Evolutionary conservation across 768 basidiomycete genomes (phyloP).

Genomic region (Phylloporus sp.): DNA sequence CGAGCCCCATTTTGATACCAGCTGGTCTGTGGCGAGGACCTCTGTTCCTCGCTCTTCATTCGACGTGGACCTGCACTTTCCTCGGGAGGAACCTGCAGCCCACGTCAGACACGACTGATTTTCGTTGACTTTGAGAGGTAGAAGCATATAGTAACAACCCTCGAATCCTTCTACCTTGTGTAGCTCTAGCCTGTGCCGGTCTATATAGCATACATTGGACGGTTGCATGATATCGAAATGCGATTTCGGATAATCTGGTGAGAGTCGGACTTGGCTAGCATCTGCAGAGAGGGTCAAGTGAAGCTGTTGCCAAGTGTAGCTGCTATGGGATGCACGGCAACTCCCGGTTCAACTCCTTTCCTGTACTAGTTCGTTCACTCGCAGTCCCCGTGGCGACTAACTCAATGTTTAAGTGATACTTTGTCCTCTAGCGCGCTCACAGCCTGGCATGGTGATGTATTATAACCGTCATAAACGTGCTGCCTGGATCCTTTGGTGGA

Average conservation of each 20-base stretch:
- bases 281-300: too few species aligned
- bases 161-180: constrained; percentile 5
- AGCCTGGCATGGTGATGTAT: constrained; percentile 18
- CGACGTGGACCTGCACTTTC: constrained; percentile 1
- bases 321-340: constrained; percentile 4
- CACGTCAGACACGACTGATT: background rate
- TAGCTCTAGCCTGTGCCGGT: constrained; percentile 15
- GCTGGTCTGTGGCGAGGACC: constrained; percentile 1
- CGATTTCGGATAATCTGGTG: too few species aligned
- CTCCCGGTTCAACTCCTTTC: too few species aligned
- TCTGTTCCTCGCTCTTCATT: too few species aligned
- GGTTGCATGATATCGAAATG: too few species aligned
- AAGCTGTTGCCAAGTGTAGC: too few species aligned
- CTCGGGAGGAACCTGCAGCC: background rate
- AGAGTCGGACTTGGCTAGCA: too few species aligned
- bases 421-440: background rate
- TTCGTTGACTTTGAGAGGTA: too few species aligned
- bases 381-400: background rate
- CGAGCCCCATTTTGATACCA: constrained; percentile 24
- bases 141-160: too few species aligned
- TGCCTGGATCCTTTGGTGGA: constrained; percentile 1
- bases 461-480: constrained; percentile 4
- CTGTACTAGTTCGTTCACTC: too few species aligned
- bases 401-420: background rate
- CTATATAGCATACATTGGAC: constrained; percentile 14